Evolutionary conservation across 805 yeast species (phyloP).

Genomic region (Barnettozyma botsteinii): DNA sequence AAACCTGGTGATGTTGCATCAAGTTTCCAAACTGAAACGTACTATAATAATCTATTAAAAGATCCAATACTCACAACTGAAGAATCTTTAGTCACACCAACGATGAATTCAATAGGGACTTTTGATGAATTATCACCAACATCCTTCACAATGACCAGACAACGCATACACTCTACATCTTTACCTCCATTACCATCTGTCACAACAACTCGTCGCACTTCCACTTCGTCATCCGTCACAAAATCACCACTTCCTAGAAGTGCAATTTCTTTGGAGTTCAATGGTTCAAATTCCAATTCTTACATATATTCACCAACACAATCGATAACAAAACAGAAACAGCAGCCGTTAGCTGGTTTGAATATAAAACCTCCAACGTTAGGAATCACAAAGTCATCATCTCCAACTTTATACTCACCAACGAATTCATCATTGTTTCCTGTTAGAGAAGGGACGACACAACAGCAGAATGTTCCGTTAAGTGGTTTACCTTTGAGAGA

Average conservation of each 20-base stretch:
- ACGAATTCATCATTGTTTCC: conserved; percentile 10
- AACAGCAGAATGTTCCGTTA: not conserved
- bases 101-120: not conserved
- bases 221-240: conserved; percentile 21
- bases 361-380: conserved; percentile 19
- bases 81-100: conserved; percentile 5
- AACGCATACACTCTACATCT: conserved; percentile 23
- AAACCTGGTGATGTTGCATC: conserved; percentile 55
- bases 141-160: not conserved
- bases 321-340: conserved; percentile 3
- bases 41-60: conserved; percentile 27
- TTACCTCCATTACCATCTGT: conserved; percentile 31
- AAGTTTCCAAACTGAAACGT: conserved; percentile 44
- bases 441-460: conserved; percentile 15
- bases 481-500: not conserved
- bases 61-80: conserved; percentile 3
- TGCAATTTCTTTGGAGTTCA: conserved; percentile 21
- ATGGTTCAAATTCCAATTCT: conserved; percentile 21
- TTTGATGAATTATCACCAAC: conserved; percentile 3
- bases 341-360: conserved; percentile 7
- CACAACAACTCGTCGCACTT: conserved; percentile 26
- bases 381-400: conserved; percentile 15
- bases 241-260: conserved; percentile 23
- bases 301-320: conserved; percentile 22
- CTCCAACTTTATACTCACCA: conserved; percentile 25